These are phyloP conservation scores for Russula olivacea DNA, from an alignment of 768 basidiomycete species.

Conservation along the genomic window DNA sequence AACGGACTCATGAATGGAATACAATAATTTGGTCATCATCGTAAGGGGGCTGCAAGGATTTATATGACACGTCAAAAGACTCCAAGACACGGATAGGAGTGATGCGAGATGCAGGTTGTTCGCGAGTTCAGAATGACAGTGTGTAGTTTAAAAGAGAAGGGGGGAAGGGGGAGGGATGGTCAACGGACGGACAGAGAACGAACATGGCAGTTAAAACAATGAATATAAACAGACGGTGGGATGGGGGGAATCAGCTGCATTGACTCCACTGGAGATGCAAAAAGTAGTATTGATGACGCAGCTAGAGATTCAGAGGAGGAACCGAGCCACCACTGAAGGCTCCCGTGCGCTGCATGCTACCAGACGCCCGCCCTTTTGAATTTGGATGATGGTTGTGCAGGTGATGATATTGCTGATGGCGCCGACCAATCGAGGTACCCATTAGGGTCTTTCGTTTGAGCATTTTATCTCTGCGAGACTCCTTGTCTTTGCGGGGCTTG, in stretches of 20 bases:
- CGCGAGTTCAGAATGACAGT: not conserved
- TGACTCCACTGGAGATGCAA: not conserved
- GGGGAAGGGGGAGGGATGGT: not conserved
- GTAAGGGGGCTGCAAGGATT: not conserved
- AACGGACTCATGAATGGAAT: constrained; percentile 5
- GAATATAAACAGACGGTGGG: not conserved
- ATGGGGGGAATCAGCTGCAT: not conserved
- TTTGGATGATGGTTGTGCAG: constrained; percentile 62
- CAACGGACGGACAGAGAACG: not conserved
- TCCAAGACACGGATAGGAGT: not conserved
- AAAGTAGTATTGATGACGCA: not conserved
- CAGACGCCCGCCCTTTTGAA: constrained; percentile 50
- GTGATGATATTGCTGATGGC: constrained; percentile 43
- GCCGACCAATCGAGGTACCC: constrained; percentile 34
- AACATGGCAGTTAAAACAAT: not conserved
- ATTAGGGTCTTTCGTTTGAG: constrained; percentile 49
- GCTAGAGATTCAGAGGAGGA: constrained; percentile 25
- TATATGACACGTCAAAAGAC: constrained; percentile 15
- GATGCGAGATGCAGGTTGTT: constrained; percentile 2
- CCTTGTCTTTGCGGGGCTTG: constrained; percentile 50
- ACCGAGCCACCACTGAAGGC: constrained; percentile 27
- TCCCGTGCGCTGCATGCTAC: constrained; percentile 46
- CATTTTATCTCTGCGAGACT: constrained; percentile 58
- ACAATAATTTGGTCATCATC: constrained; percentile 17
- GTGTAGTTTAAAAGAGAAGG: not conserved